phyloP scores from a whole-genome alignment of 345 rosid species.

The Acer yangbiense region DNA sequence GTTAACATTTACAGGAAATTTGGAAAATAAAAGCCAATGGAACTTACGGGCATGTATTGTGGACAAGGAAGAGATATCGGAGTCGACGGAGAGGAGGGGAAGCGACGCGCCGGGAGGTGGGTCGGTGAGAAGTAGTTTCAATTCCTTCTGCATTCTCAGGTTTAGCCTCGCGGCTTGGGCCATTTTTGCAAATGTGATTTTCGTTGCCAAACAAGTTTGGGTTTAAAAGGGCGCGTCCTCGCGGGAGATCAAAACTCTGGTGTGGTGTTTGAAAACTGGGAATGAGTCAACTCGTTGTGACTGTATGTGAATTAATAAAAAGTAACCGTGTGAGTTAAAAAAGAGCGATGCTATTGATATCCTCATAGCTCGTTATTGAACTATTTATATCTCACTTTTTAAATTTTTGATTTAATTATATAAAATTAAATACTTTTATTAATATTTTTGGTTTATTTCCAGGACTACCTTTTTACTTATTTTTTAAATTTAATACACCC shows the following conservation, averaged over 20 bases:
- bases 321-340: no score
- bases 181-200: slow-evolving; percentile 35
- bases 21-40: neutral
- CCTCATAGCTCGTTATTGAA: no score
- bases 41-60: slow-evolving; percentile 69
- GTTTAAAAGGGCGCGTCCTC: neutral
- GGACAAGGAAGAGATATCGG: slow-evolving; percentile 49
- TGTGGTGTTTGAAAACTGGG: neutral
- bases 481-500: no score
- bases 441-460: no score
- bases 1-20: neutral
- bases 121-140: slow-evolving; percentile 78
- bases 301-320: no score
- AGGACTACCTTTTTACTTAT: no score
- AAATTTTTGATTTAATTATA: no score
- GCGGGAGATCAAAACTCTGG: neutral
- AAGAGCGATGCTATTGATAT: no score
- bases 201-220: neutral
- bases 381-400: no score
- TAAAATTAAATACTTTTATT: no score
- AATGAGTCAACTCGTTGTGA: neutral
- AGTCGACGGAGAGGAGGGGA: slow-evolving; percentile 57
- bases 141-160: slow-evolving; percentile 80
- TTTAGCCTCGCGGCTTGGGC: slow-evolving; percentile 81
- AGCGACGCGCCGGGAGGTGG: slow-evolving; percentile 74